These are phyloP conservation scores for Neolentinus lepideus DNA, from an alignment of 1,284 basidiomycete species.

Conservation along the genomic window DNA sequence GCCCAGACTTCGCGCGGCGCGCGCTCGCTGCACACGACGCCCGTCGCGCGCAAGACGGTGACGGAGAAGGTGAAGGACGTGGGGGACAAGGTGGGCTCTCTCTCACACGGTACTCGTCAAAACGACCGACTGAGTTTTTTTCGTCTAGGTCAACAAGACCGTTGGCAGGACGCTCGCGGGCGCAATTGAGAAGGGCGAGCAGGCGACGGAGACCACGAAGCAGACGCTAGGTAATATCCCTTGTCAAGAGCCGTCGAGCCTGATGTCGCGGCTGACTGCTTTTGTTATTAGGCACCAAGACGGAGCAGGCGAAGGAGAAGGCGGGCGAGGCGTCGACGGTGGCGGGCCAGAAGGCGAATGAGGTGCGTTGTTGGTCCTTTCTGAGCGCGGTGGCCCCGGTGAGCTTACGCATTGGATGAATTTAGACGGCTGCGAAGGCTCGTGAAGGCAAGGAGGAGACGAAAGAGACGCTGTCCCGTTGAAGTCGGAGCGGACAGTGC, in stretches of 20 bases:
- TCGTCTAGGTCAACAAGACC: constrained; percentile 49
- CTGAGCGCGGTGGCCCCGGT: not conserved
- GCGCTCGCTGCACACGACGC: constrained; percentile 41
- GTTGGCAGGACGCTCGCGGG: constrained; percentile 53
- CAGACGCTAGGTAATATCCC: constrained; percentile 39
- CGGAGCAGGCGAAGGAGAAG: constrained; percentile 27
- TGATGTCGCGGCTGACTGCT: not conserved
- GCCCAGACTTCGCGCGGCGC: constrained; percentile 10
- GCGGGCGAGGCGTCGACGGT: constrained; percentile 26
- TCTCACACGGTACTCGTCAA: not conserved
- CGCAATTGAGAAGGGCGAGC: constrained; percentile 58
- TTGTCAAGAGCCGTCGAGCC: not conserved
- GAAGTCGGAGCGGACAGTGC: no score
- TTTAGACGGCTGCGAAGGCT: not conserved
- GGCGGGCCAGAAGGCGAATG: constrained; percentile 32
- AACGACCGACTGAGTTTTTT: not conserved
- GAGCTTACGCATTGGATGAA: not conserved
- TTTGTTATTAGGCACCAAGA: constrained; percentile 18
- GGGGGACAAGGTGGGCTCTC: constrained; percentile 42
- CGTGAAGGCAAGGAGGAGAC: not conserved
- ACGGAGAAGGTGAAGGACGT: constrained; percentile 57
- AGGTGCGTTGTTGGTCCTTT: constrained; percentile 24
- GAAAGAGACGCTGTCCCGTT: not conserved
- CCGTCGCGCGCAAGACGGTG: constrained; percentile 39
- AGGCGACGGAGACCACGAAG: constrained; percentile 47